Conservation (phyloP, 2,329 filamentous ascomycete genomes). For the Bipolaris sorokiniana region DNA sequence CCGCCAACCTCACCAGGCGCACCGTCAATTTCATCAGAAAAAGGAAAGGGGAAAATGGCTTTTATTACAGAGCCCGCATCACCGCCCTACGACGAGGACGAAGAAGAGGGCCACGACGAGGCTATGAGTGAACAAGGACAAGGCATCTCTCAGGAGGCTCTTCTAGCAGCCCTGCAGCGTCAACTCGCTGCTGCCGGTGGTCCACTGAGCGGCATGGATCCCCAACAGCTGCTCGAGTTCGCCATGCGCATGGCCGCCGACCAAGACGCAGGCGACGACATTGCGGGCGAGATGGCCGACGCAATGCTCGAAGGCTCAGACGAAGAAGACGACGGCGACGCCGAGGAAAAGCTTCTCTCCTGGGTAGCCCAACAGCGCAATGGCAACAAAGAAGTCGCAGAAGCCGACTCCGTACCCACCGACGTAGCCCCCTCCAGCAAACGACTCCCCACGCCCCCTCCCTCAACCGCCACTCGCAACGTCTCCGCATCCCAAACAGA, state of each 20-base stretch:
- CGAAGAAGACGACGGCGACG: constrained; percentile 36
- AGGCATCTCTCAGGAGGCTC: constrained; percentile 47
- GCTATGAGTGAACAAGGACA: constrained; percentile 22
- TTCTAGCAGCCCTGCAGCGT: constrained; percentile 46
- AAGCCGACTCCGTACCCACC: constrained; percentile 17
- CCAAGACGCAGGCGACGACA: constrained; percentile 51
- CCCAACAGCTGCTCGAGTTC: constrained; percentile 51
- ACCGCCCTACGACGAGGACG: constrained; percentile 22
- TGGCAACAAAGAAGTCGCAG: constrained; percentile 2
- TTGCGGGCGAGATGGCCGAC: constrained; percentile 52
- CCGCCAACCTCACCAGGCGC: constrained; percentile 21
- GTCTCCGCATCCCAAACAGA: constrained; percentile 3
- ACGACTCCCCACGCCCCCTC: constrained; percentile 28
- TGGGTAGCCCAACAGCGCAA: constrained; percentile 44
- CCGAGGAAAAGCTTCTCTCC: constrained; percentile 39
- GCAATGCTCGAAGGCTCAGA: constrained; percentile 49
- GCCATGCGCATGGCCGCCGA: constrained; percentile 54
- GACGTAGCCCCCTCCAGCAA: constrained; percentile 19
- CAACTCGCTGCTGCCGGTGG: constrained; percentile 45
- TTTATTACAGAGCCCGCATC: constrained; percentile 21
- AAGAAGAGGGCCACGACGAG: constrained; percentile 23
- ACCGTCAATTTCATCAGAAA: constrained; percentile 14
- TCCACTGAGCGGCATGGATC: constrained; percentile 50
- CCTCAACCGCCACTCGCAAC: constrained; percentile 31
- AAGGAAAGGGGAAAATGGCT: constrained; percentile 16